Conservation (phyloP, 2,329 filamentous ascomycete genomes). For the Cadophora gregata region DNA sequence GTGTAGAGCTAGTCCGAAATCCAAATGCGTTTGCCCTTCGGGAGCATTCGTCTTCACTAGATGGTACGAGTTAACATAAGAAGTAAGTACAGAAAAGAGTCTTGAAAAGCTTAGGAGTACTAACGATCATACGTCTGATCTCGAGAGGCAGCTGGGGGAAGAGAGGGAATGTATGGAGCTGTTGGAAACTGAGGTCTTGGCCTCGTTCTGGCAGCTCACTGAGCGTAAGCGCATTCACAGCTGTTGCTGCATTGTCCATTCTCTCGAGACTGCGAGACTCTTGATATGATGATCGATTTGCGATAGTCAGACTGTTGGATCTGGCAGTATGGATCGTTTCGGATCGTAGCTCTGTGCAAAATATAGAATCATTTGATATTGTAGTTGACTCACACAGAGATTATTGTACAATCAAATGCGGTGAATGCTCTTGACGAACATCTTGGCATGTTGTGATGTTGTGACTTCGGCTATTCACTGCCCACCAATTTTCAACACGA, state of each 20-base stretch:
- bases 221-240: neutral
- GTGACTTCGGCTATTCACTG: too few species aligned
- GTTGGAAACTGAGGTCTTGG: neutral
- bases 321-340: too few species aligned
- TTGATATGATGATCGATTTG: neutral
- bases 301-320: neutral
- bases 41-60: neutral
- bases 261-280: too few species aligned
- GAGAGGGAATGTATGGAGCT: neutral
- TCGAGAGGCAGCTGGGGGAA: neutral
- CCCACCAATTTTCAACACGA: too few species aligned
- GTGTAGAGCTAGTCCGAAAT: neutral
- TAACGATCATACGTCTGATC: neutral
- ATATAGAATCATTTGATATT: too few species aligned
- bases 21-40: neutral
- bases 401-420: too few species aligned
- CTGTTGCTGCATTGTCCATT: neutral
- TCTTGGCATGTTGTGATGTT: too few species aligned
- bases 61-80: neutral
- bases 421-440: too few species aligned
- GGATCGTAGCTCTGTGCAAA: too few species aligned
- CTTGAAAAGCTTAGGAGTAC: neutral
- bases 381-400: too few species aligned
- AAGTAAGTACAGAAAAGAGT: neutral
- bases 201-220: neutral